Evolutionary conservation across 2,329 filamentous ascomycete species (phyloP), one percentile per base, ranked within the genome.

Genomic region (Fusarium algeriense): DNA sequence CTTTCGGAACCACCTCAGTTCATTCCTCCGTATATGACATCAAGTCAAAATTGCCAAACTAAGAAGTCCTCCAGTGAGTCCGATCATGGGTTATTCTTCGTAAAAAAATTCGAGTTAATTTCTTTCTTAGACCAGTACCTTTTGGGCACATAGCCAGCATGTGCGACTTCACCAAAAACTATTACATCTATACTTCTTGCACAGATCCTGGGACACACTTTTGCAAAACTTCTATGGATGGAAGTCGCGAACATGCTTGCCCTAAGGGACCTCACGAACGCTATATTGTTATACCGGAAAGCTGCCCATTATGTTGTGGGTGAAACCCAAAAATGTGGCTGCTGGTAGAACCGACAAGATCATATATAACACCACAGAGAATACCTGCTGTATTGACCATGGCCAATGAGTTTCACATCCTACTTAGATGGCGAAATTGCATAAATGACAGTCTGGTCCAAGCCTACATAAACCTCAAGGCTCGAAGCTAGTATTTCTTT

Each of bases 111-210:
- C 14, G 26, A 41, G 26, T 64, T 67, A 52, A 67, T 30, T 15
- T 6, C 15, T 17, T 32, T 35, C 17, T 20, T 32, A 69, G 58
- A 38, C 41, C 12, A 35, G 15, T 23, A 13, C 44, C 26, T 57
- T 41, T 38, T 9, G 45, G 40, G 38, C 35, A 34, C 28, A 32
- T 34, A 52, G 45, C 62, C 76, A 83, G 32, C 64, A 88, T 89
- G 87, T 89, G 87, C 78, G 85, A 89, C 79, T 92, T 91, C 77
- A 91, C 89, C 76, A 92, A 91, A 76, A 93, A 93, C 81, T 93
- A 91, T 80, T 93, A 93, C 81, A 90, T 94, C 80, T 93, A 93
- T 82, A 90, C 90, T 62, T 86, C 88, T 45, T 94, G 92, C 77
- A 81, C 86, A 61, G 90, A 93, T 76, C 91, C 91, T 1, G 89